These are phyloP conservation scores for Phialophora tarda DNA, from an alignment of 2,329 filamentous ascomycete species.

Conservation along the genomic window DNA sequence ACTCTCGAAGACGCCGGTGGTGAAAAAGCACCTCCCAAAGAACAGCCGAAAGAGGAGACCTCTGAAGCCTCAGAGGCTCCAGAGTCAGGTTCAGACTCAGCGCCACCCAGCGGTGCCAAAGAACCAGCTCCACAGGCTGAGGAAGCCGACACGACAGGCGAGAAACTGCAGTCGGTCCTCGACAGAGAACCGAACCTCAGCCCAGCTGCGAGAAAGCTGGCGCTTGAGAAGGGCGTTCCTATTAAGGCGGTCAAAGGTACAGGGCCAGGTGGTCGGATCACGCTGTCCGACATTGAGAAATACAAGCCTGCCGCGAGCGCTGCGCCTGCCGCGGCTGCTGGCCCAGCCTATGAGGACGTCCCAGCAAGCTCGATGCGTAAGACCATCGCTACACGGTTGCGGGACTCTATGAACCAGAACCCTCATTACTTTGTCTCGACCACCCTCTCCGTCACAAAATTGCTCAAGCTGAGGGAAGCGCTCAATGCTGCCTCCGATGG, in stretches of 20 bases:
- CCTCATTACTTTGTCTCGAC: conserved; percentile 98
- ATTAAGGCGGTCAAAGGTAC: conserved; percentile 82
- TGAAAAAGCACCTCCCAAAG: conserved; percentile 68
- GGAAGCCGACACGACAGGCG: conserved; percentile 72
- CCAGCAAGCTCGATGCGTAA: conserved; percentile 94
- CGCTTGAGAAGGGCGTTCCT: conserved; percentile 81
- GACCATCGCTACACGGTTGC: conserved; percentile 90
- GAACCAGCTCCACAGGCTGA: conserved; percentile 61
- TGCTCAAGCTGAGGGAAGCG: conserved; percentile 92
- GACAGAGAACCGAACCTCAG: conserved; percentile 78
- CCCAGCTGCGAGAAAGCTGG: conserved; percentile 77
- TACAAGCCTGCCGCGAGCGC: conserved; percentile 63
- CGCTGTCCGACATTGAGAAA: conserved; percentile 92
- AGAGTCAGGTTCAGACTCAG: conserved; percentile 62
- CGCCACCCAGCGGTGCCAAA: conserved; percentile 60
- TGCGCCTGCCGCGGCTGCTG: conserved; percentile 56
- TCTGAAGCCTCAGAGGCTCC: conserved; percentile 66
- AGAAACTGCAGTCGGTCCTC: conserved; percentile 77
- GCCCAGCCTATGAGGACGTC: conserved; percentile 78
- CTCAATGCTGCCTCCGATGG: conserved; percentile 88
- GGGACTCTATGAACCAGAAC: conserved; percentile 88
- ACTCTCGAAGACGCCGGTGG: conserved; percentile 88
- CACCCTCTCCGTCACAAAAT: conserved; percentile 87
- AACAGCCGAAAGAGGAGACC: conserved; percentile 68
- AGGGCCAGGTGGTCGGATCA: conserved; percentile 84